Evolutionary conservation across 1,139 yeast genomes (phyloP), one percentile per base, ranked within the genome.

Genomic region (Hyphopichia buzzinii): DNA sequence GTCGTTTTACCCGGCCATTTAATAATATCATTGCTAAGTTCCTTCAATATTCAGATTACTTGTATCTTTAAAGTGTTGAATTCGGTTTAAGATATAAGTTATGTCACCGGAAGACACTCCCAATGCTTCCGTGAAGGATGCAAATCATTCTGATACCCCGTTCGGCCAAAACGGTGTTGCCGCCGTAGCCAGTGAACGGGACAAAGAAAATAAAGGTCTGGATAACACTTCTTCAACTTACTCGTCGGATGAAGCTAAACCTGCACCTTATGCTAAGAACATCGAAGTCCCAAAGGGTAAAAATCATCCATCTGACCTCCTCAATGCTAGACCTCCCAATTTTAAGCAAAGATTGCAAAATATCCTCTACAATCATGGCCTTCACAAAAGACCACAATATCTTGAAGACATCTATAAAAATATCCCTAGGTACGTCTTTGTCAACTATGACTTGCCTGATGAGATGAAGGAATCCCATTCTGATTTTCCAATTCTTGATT

Each of bases 401-500:
- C 48, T 68, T 47, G 59, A 59, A 36, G 62, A 62, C 13, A 59
- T 68, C 22, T 69, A 71, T 45, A 38, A 48, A 27, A 54, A 54
- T 19, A 60, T 58, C 24, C 73, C 75, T 2, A 50, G 77, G 34
- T 53, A 55, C 30, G 53, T 71, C 12, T 71, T 52, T 40, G 72
- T 67, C 39, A 71, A 71, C 48, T 54, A 57, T 26, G 60, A 53
- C 3, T 44, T 68, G 29, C 74, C 75, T 0, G 48, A 47, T 2
- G 44, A 52, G 24, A 51, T 67, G 62, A 44, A 34, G 31, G 57
- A 57, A 29, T 42, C 48, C 3, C 35, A 74, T 32, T 72, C 79
- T 4, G 88, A 88, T 12, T 60, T 69, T 38, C 94, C 95, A 1
- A 49, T 66, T 4, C 52, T 62, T 8, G 46, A 54, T 11, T 92